Evolutionary conservation across 2,329 filamentous ascomycete genomes (phyloP).

Genomic region (Colletotrichum sp.): DNA sequence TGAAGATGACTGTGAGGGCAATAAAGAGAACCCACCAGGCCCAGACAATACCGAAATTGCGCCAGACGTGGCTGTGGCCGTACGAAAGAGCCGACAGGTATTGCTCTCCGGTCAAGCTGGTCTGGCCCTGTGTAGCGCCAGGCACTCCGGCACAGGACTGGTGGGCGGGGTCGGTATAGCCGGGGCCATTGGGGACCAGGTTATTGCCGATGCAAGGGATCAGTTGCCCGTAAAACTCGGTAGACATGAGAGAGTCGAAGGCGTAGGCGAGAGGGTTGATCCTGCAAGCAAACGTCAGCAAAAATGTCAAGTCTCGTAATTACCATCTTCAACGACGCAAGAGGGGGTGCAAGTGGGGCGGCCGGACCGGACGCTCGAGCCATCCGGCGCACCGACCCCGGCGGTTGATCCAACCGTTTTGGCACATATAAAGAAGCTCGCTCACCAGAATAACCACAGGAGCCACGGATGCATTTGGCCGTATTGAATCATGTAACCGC

Average conservation of each 20-base stretch:
- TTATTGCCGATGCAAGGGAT: conserved; percentile 56
- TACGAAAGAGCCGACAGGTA: conserved; percentile 64
- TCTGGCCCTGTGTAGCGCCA: conserved; percentile 56
- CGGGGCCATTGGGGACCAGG: conserved; percentile 55
- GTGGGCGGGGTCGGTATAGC: conserved; percentile 45
- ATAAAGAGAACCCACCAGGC: conserved; percentile 68
- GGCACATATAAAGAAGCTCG: too few species aligned
- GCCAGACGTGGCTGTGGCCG: conserved; percentile 57
- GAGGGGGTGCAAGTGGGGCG: too few species aligned
- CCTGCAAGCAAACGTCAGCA: too few species aligned
- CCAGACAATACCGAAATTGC: conserved; percentile 68
- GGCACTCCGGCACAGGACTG: conserved; percentile 64
- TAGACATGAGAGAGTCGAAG: conserved; percentile 72
- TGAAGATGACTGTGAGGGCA: conserved; percentile 61
- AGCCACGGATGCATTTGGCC: conserved; percentile 69
- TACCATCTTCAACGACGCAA: too few species aligned
- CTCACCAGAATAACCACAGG: conserved; percentile 66
- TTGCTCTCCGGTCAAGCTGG: conserved; percentile 59
- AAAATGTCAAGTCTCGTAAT: too few species aligned
- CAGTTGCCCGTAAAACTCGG: conserved; percentile 69
- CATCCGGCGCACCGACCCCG: too few species aligned
- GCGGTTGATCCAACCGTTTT: too few species aligned
- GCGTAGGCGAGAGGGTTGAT: conserved; percentile 74
- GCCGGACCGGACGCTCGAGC: too few species aligned
- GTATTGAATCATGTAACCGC: conserved; percentile 67